These are phyloP conservation scores for Iris macrosiphon DNA, from an alignment of 106 monocot genomes.

Conservation along the genomic window DNA sequence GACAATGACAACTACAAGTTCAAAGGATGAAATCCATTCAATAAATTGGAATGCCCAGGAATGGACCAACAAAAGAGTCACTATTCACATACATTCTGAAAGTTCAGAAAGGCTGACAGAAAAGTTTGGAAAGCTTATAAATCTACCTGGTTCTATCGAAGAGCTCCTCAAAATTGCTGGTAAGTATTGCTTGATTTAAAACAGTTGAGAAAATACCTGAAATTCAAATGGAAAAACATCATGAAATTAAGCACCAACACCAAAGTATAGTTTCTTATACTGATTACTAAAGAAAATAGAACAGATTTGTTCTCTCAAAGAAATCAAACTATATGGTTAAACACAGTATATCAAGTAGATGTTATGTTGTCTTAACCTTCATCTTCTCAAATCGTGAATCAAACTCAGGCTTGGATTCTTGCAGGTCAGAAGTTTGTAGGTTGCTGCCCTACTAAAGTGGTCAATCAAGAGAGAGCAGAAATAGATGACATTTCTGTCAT, in stretches of 20 bases:
- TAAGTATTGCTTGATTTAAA: slow-evolving; percentile 24
- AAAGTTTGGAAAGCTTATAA: slow-evolving; percentile 42
- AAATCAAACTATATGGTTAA: too few relatives aligned
- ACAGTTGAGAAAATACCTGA: background rate
- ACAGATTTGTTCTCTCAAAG: too few relatives aligned
- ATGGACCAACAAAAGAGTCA: slow-evolving; percentile 32
- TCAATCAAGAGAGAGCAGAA: slow-evolving; percentile 48
- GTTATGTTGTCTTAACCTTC: too few relatives aligned
- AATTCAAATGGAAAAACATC: background rate
- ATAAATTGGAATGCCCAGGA: background rate
- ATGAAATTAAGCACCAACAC: too few relatives aligned
- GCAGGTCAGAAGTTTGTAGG: slow-evolving; percentile 41
- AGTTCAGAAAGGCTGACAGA: slow-evolving; percentile 5
- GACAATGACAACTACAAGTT: background rate
- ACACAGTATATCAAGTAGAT: too few relatives aligned
- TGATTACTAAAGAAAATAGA: too few relatives aligned
- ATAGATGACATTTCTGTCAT: slow-evolving; percentile 45
- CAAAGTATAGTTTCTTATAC: too few relatives aligned
- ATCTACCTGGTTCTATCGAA: slow-evolving; percentile 43
- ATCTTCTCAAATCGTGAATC: too few relatives aligned
- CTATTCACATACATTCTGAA: slow-evolving; percentile 20
- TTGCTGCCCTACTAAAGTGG: slow-evolving; percentile 25
- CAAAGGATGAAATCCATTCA: background rate
- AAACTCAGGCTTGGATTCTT: too few relatives aligned
- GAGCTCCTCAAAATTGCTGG: slow-evolving; percentile 41